Base-by-base conservation (phyloP, 768 basidiomycete species). In the Leccinum rimulosum region DNA sequence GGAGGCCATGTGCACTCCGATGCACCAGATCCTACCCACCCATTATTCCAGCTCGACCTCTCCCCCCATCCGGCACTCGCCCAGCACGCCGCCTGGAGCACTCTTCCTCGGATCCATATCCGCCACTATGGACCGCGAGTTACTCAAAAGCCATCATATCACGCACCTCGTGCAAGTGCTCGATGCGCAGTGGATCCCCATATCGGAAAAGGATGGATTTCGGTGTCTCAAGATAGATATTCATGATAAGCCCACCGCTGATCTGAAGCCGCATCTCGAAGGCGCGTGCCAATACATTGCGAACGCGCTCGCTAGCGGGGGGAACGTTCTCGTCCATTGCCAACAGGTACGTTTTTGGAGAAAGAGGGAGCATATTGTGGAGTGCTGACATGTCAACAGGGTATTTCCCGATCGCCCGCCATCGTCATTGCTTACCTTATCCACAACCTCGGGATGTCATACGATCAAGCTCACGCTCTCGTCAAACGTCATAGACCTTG, bases 381-480 rank as follows among this genome's bases (percentile, higher is more conserved):
- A 45, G 43, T 19, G 17, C 43, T 45, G 43, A 45, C 43, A 6
- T 11, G 9, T 57, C 49, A 54, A 54, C 68, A 90, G 89, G 89
- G 89, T 62, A 79, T 92, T 54, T 91, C 89, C n/a, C 84, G 89
- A 63, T 86, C 84, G 52, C 80, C 88, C 15, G 82, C 89, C 7
- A 82, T 92, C 66, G 84, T 90, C 58, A 89, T 92, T 60, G 89
- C 89, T 49, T 92, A 89, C 75, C 85, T 92, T 67, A 92, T 92
- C 64, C 82, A 85, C 64, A 80, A 84, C 61, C 82, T 84, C 58
- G 84, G 82, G 45, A 88, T 91, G 87, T 77, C 86, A 9, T 91
- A 84, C 70, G 86, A 90, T 60, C 75, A 78, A 49, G 89, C 89
- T 1, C 73, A 79, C 56, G 76, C 83, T 0, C 80, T 85, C 61